Evolutionary conservation across 2,329 filamentous ascomycete species (phyloP).

Genomic region (Trematosphaeria pertusa): DNA sequence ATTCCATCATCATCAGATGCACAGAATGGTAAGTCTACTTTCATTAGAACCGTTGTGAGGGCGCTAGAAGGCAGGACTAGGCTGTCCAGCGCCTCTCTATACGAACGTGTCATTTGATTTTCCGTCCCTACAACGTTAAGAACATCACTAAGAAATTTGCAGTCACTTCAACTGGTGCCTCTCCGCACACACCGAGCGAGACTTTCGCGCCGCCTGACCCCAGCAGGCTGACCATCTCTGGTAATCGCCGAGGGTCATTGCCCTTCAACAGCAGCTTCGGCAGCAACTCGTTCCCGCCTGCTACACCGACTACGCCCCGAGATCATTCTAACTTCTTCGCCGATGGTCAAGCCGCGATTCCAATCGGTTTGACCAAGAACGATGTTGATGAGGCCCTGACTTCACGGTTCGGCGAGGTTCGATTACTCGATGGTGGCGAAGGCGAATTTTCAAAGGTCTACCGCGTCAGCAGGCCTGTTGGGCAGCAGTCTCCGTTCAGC

Average conservation of each 20-base stretch:
- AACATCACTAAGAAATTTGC: slow-evolving; percentile 59
- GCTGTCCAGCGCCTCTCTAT: no score
- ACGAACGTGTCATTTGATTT: no score
- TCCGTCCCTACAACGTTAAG: slow-evolving; percentile 25
- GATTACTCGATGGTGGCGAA: slow-evolving; percentile 70
- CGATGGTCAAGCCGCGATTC: slow-evolving; percentile 65
- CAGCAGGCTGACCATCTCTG: slow-evolving; percentile 82
- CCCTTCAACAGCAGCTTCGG: slow-evolving; percentile 49
- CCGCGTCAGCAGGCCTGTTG: slow-evolving; percentile 67
- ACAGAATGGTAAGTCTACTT: slow-evolving; percentile 47
- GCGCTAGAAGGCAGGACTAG: no score
- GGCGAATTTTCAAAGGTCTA: slow-evolving; percentile 96
- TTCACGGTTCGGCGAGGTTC: slow-evolving; percentile 80
- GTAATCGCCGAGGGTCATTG: slow-evolving; percentile 48
- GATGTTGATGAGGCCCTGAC: slow-evolving; percentile 78
- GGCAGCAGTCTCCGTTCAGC: slow-evolving; percentile 35
- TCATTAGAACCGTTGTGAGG: no score
- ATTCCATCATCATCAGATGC: slow-evolving; percentile 31
- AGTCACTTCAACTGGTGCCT: slow-evolving; percentile 68
- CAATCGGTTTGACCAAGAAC: slow-evolving; percentile 68
- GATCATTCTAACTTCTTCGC: slow-evolving; percentile 65
- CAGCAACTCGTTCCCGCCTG: slow-evolving; percentile 67
- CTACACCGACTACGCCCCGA: slow-evolving; percentile 77
- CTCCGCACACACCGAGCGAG: slow-evolving; percentile 82
- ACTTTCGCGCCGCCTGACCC: slow-evolving; percentile 77